These are phyloP conservation scores for Claviceps africana DNA, from an alignment of 2,329 filamentous ascomycete genomes.

Conservation along the genomic window DNA sequence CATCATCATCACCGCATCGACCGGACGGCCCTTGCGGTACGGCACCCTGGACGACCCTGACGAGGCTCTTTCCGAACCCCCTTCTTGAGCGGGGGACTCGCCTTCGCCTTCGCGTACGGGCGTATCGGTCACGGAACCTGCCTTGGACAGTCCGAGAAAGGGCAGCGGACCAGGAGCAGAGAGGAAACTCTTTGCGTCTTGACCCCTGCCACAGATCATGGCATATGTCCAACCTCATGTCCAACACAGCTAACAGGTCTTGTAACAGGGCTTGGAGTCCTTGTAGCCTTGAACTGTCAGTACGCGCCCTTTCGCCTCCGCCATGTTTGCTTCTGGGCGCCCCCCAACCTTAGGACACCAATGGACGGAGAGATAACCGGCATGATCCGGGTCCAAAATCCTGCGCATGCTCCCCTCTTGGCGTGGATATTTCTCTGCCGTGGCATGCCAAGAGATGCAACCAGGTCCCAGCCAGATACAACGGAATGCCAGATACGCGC, in stretches of 20 bases:
- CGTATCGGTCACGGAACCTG: background rate
- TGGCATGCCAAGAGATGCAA: background rate
- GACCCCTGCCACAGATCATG: too few species aligned
- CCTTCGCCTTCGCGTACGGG: too few species aligned
- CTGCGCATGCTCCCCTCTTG: background rate
- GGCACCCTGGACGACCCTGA: too few species aligned
- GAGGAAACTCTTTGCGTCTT: too few species aligned
- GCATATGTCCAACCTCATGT: too few species aligned
- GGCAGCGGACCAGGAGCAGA: background rate
- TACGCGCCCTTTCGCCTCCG: background rate
- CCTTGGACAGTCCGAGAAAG: background rate
- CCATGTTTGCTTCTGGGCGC: background rate
- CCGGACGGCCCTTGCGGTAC: too few species aligned
- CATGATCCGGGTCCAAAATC: background rate
- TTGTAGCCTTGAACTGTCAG: background rate
- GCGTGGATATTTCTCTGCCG: background rate
- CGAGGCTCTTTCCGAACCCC: background rate
- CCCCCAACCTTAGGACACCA: background rate
- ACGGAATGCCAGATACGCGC: background rate
- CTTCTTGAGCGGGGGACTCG: background rate
- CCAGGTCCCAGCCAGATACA: background rate
- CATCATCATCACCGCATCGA: too few species aligned
- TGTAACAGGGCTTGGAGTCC: background rate
- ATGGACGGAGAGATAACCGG: background rate
- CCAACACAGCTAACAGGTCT: background rate